Percentiles rank a stretch among this genome's conserved stretches.
These are phyloP conservation scores for Fusarium mundagurra DNA, from an alignment of 2,329 filamentous ascomycete genomes.

Conservation along the genomic window DNA sequence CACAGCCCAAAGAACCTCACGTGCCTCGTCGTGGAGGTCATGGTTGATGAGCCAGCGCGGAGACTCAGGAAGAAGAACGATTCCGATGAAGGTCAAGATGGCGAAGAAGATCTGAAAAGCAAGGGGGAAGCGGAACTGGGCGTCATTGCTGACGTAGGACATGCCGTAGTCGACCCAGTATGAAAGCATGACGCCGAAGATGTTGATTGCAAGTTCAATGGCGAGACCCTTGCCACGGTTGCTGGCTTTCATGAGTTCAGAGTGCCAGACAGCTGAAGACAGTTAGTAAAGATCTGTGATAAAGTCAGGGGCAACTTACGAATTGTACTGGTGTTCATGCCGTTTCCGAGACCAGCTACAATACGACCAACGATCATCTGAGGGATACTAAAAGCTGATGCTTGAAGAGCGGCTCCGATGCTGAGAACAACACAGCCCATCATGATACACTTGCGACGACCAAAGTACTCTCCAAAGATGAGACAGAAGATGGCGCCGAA, in stretches of 20 bases:
- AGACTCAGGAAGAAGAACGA: slow-evolving; percentile 55
- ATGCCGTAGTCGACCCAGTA: slow-evolving; percentile 54
- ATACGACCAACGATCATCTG: slow-evolving; percentile 57
- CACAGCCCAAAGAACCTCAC: slow-evolving; percentile 47
- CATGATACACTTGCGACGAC: slow-evolving; percentile 53
- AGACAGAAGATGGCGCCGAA: slow-evolving; percentile 54
- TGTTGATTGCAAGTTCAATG: slow-evolving; percentile 51
- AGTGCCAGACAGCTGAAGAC: slow-evolving; percentile 51
- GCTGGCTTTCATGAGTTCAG: slow-evolving; percentile 53
- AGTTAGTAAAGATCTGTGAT: neutral
- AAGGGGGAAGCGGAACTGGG: slow-evolving; percentile 57
- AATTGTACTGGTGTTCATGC: slow-evolving; percentile 60
- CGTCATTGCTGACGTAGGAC: slow-evolving; percentile 48
- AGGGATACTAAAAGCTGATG: slow-evolving; percentile 50
- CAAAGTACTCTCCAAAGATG: slow-evolving; percentile 55
- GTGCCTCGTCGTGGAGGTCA: slow-evolving; percentile 55
- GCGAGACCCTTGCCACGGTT: slow-evolving; percentile 47
- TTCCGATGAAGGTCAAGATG: slow-evolving; percentile 46
- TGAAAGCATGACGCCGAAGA: slow-evolving; percentile 49
- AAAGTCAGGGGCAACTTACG: slow-evolving; percentile 36
- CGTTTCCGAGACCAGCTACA: slow-evolving; percentile 56
- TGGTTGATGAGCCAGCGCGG: slow-evolving; percentile 54
- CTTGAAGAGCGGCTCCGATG: slow-evolving; percentile 56
- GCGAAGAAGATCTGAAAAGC: slow-evolving; percentile 56
- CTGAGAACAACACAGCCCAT: slow-evolving; percentile 53